Evolutionary conservation across 306 rosid genomes (phyloP).

Genomic region (Lathyrus sativus): DNA sequence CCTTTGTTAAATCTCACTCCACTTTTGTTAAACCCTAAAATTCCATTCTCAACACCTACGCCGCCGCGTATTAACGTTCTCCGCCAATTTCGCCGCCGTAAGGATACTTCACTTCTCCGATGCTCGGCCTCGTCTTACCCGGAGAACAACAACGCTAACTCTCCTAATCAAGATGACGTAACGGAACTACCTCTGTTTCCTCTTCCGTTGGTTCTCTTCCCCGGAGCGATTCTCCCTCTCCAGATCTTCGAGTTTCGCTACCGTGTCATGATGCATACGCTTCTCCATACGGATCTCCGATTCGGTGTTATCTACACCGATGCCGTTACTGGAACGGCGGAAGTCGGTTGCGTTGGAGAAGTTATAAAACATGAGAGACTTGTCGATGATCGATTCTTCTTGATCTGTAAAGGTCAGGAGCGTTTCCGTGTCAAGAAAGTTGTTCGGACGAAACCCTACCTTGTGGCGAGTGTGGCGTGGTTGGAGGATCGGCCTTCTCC

Average conservation of each 20-base stretch:
- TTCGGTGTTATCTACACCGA: constrained; percentile 89
- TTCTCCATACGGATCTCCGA: constrained; percentile 95
- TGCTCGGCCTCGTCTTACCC: constrained; percentile 91
- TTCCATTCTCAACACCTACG: constrained; percentile 26
- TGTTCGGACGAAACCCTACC: constrained; percentile 86
- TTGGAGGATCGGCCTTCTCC: constrained; percentile 90
- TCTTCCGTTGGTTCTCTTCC: constrained; percentile 86
- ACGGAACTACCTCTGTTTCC: constrained; percentile 95
- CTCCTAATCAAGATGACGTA: constrained; percentile 72
- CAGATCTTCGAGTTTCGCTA: constrained; percentile 99
- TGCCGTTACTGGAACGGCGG: constrained; percentile 74
- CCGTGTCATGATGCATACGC: constrained; percentile 99
- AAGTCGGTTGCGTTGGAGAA: constrained; percentile 95
- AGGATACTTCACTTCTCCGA: constrained; percentile 46
- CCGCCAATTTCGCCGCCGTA: constrained; percentile 35
- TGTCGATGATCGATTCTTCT: constrained; percentile 90
- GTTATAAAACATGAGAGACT: constrained; percentile 96
- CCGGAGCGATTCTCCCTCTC: constrained; percentile 89
- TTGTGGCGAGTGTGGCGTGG: constrained; percentile 88
- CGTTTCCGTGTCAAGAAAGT: constrained; percentile 76
- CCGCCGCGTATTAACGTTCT: constrained; percentile 26
- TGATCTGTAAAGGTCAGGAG: constrained; percentile 95
- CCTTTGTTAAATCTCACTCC: constrained; percentile 52
- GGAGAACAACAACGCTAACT: constrained; percentile 73
- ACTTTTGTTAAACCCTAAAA: constrained; percentile 50